These are phyloP conservation scores for Monosporascus ibericus DNA, from an alignment of 2,329 filamentous ascomycete species.

Conservation along the genomic window DNA sequence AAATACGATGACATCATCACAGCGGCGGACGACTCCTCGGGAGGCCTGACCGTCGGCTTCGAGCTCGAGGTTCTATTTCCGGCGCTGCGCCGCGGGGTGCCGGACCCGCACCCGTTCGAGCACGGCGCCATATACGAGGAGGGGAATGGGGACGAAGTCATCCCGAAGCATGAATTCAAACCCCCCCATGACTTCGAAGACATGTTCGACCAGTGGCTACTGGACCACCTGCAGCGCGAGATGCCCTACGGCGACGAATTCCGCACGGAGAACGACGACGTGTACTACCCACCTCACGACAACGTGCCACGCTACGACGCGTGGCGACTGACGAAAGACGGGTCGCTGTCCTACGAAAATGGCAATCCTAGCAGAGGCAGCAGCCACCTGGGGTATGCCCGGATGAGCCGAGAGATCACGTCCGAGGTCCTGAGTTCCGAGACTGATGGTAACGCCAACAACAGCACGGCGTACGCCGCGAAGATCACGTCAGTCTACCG, in stretches of 20 bases:
- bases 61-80: constrained; percentile 21
- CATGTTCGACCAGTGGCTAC: neutral
- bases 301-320: constrained; percentile 11
- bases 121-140: neutral
- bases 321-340: constrained; percentile 16
- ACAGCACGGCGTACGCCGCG: constrained; percentile 4
- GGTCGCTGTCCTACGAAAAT: neutral
- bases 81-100: neutral
- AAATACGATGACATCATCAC: constrained; percentile 14
- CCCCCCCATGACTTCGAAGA: neutral
- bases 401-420: constrained; percentile 15
- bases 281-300: constrained; percentile 9
- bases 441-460: neutral
- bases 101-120: constrained; percentile 10
- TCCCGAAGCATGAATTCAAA: too few species aligned
- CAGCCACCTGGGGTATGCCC: constrained; percentile 4
- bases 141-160: neutral
- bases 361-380: neutral
- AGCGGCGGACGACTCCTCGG: constrained; percentile 10
- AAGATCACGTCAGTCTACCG: constrained; percentile 14
- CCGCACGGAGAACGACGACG: constrained; percentile 6
- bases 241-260: constrained; percentile 4
- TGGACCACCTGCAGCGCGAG: constrained; percentile 2
- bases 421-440: constrained; percentile 12
- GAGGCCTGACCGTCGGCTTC: constrained; percentile 18